phyloP scores from a whole-genome alignment of 768 basidiomycete species.

The Coprinopsis marcescibilis region DNA sequence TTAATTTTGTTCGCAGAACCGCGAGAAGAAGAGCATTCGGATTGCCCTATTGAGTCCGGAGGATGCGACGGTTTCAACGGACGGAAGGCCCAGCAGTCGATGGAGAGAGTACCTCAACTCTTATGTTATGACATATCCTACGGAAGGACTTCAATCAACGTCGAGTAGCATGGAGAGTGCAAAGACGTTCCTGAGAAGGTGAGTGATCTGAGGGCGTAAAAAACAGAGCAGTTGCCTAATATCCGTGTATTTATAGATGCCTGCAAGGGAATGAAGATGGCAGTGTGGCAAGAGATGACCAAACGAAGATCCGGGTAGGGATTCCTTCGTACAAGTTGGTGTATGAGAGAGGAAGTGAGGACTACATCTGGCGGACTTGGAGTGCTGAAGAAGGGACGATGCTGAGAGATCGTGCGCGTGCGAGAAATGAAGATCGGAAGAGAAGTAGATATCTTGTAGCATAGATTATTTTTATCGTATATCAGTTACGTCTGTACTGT shows the following conservation, averaged over 20 bases:
- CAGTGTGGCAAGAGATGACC: conserved; percentile 30
- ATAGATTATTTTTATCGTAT: conserved; percentile 13
- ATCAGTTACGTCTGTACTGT: conserved; percentile 7
- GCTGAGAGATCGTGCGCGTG: conserved; percentile 31
- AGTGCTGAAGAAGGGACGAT: conserved; percentile 25
- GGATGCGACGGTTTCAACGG: conserved; percentile 61
- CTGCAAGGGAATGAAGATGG: conserved; percentile 34
- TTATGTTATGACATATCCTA: conserved; percentile 64
- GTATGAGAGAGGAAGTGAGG: conserved; percentile 65
- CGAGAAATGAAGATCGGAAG: conserved; percentile 53
- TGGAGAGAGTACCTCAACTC: conserved; percentile 75
- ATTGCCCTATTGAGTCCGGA: conserved; percentile 55
- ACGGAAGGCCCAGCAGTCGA: conserved; percentile 42
- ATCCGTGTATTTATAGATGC: conserved; percentile 48
- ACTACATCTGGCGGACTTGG: conserved; percentile 39
- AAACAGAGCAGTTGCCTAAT: conserved; percentile 21
- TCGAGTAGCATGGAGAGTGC: conserved; percentile 28
- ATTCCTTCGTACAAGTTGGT: conserved; percentile 60
- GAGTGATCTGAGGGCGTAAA: conserved; percentile 23
- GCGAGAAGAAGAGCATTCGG: conserved; percentile 46
- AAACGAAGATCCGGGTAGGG: conserved; percentile 50
- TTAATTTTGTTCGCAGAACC: conserved; percentile 40
- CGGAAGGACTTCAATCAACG: conserved; percentile 58
- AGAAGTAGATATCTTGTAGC: conserved; percentile 30
- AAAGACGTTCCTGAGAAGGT: conserved; percentile 58